Evolutionary conservation across 2,329 filamentous ascomycete genomes (phyloP), one percentile per base, ranked within the genome.

Genomic region (Trichoderma breve): DNA sequence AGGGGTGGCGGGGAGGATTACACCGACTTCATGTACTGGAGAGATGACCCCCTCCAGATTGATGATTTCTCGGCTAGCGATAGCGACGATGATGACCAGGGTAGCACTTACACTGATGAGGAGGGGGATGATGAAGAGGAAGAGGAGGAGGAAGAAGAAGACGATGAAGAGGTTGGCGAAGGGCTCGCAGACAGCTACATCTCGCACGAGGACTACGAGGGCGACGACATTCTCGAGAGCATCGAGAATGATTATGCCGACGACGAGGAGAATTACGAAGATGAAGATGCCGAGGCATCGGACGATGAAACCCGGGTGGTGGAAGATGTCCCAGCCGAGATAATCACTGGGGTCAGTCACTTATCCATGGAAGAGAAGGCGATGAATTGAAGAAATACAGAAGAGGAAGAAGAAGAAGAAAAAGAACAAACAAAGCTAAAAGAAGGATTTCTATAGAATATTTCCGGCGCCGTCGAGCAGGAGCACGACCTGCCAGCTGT

Each of bases 11-110:
- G 95, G 14, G 96, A 98, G 80, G 92, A 97, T 71, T 99, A 93
- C 78, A 99, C 96, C 0, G 96, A 99, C 80, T 99, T 99, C 82
- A 95, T 91, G 71, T 99, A 97, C 83, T 99, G 96, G 96, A 88
- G 97, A 74, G 92, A 97, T 74, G 87, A 88, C 62, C 93, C 94
- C 3, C 86, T 95, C 18, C 94, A 97, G 65, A 83, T 98, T 30
- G 93, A 94, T 55, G 93, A 97, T 69, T 98, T 98, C 76, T 94
- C 93, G 1, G 92, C 92, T 67, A 97, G 92, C 68, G 81, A 88
- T 73, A 90, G 80, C 67, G 81, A 85, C 36, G 83, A 89, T 18
- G 86, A 85, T 39, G 83, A 86, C 9, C 84, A 86, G 9, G 83
- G 73, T 5, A 81, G 79, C 72, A 74, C 74, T 15, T 82, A 86